phyloP scores from a whole-genome alignment of 345 rosid species.

The Corymbia maculata region DNA sequence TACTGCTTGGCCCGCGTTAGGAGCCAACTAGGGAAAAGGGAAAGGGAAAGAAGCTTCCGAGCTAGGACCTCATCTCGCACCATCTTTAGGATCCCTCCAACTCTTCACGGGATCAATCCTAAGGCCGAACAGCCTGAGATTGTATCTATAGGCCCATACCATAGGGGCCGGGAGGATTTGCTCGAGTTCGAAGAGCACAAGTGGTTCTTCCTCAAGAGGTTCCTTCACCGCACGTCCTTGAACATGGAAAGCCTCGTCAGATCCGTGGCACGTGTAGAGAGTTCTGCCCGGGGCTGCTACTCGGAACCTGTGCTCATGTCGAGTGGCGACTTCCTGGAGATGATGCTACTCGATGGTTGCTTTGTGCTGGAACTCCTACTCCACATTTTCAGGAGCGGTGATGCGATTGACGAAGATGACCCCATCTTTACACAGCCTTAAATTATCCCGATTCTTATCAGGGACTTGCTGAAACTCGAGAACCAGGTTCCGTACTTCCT shows the following conservation, averaged over 20 bases:
- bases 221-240: not conserved
- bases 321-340: constrained; percentile 3
- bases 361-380: constrained; percentile 7
- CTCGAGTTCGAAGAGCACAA: constrained; percentile 2
- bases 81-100: not conserved
- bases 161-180: not conserved
- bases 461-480: not conserved
- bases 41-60: not conserved
- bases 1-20: not conserved
- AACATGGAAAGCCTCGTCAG: not conserved
- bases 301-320: not conserved
- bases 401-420: not conserved
- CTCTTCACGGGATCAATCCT: not conserved
- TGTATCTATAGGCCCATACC: constrained; percentile 13
- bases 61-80: not conserved
- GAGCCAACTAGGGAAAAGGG: not conserved
- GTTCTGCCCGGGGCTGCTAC: not conserved
- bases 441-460: not conserved
- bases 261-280: not conserved
- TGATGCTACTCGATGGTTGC: constrained; percentile 15
- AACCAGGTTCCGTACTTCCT: not conserved
- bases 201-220: not conserved
- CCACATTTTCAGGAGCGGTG: not conserved
- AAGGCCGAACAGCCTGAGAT: not conserved
- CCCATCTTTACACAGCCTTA: not conserved